These are phyloP conservation scores for Myrmaecium sp. DNA, from an alignment of 2,329 filamentous ascomycete genomes.

Conservation along the genomic window DNA sequence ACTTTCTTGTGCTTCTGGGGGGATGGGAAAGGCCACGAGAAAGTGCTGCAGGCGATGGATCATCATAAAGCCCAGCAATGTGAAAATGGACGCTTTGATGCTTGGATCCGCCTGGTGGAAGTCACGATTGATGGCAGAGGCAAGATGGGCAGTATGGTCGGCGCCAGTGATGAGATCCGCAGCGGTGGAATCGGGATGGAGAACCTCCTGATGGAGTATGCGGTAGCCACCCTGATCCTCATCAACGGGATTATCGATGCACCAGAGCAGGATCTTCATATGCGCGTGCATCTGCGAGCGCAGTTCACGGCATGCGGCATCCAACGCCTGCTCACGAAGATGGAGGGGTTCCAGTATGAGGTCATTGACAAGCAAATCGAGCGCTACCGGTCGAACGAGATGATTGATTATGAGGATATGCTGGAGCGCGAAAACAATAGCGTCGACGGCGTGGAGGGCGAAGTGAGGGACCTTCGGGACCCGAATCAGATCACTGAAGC, in stretches of 20 bases:
- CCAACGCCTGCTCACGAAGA: conserved; percentile 85
- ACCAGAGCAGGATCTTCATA: conserved; percentile 70
- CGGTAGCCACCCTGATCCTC: conserved; percentile 81
- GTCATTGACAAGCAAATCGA: conserved; percentile 97
- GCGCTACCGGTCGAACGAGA: conserved; percentile 80
- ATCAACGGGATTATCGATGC: conserved; percentile 95
- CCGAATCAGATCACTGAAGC: conserved; percentile 87
- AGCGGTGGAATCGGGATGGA: conserved; percentile 97
- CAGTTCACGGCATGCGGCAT: conserved; percentile 94
- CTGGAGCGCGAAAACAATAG: conserved; percentile 81
- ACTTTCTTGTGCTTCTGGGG: conserved; percentile 95
- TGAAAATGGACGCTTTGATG: conserved; percentile 90
- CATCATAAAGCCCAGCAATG: conserved; percentile 73
- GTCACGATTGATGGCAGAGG: conserved; percentile 92
- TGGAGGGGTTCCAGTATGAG: conserved; percentile 97
- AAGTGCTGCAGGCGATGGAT: conserved; percentile 87
- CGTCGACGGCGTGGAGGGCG: conserved; percentile 71
- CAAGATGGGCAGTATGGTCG: conserved; percentile 96
- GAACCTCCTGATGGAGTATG: conserved; percentile 98
- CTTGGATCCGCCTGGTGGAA: conserved; percentile 97
- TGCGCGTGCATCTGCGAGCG: conserved; percentile 84
- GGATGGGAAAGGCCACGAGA: conserved; percentile 72
- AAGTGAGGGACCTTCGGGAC: conserved; percentile 82
- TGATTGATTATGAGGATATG: conserved; percentile 96
- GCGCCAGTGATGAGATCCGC: conserved; percentile 87